Base-by-base conservation (phyloP, 306 rosid genomes). In the Dalbergia cochinchinensis region DNA sequence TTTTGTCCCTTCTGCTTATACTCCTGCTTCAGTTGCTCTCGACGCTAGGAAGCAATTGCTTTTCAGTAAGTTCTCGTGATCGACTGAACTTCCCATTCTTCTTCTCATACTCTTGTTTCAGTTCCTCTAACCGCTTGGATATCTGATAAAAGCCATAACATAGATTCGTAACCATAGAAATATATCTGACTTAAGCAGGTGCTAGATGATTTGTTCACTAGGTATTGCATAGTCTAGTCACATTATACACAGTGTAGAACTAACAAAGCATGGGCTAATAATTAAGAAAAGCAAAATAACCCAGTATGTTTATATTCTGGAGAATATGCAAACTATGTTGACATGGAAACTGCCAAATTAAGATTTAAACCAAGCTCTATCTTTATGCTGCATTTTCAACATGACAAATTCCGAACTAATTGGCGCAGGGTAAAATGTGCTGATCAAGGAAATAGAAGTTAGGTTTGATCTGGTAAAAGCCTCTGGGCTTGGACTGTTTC, bases 51-150 rank as follows among this genome's bases (percentile, higher is more conserved):
- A 65, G 82, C 48, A 75, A 55, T 59, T 71, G 69, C 76, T 89
- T 82, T 82, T 61, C 80, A 53, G 78, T 58, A 34, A 54, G 35
- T 54, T 74, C 90, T 15, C 80, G 35, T 6, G 85, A 68, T 64
- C 72, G 76, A 74, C 48, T 69, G 16, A 19, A 14, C 80, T 85
- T 92, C 58, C 90, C 95, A 18, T 86, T 86, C 86, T 90, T 88
- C 81, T 77, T 84, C 83, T 94, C 95, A 53, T 94, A 92, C 77
- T 90, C 89, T 47, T 65, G 86, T 77, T 61, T 87, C 83, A 91
- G 79, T 75, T 90, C 97, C 83, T 88, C 92, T 83, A 94, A 88
- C 63, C 92, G 91, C 82, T 80, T 91, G 15, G 97, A 88, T 60
- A 94, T 90, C 99, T 94, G 77, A 75, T 65, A 59, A 81, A 48